phyloP scores from a whole-genome alignment of 768 basidiomycete species.

The Crucibulum laeve region DNA sequence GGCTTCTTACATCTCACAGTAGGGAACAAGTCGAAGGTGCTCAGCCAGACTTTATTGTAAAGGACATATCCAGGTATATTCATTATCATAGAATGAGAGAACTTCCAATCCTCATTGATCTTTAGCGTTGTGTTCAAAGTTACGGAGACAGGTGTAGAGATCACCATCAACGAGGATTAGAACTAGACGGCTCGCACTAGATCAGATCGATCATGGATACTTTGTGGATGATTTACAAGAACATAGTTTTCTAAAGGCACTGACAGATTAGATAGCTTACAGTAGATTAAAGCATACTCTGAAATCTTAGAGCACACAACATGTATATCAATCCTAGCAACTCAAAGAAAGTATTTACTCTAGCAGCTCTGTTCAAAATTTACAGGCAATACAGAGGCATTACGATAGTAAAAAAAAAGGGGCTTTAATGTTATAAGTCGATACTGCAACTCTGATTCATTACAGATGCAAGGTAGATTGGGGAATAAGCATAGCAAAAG shows the following conservation, averaged over 20 bases:
- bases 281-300: too few species aligned
- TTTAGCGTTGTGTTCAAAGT: constrained; percentile 27
- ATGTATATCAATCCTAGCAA: too few species aligned
- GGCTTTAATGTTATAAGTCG: constrained; percentile 17
- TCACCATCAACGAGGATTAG: constrained; percentile 35
- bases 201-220: too few species aligned
- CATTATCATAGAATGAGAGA: neutral
- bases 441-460: constrained; percentile 10
- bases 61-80: constrained; percentile 61
- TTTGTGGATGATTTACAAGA: too few species aligned
- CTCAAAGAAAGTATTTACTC: too few species aligned
- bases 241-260: too few species aligned
- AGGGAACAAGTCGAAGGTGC: constrained; percentile 62
- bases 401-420: constrained; percentile 20
- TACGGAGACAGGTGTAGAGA: constrained; percentile 37
- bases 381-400: constrained; percentile 11
- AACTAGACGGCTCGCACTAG: constrained; percentile 1
- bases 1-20: constrained; percentile 76
- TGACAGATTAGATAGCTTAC: too few species aligned
- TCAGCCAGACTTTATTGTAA: constrained; percentile 63
- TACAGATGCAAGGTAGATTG: constrained; percentile 3
- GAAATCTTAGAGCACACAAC: too few species aligned
- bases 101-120: neutral
- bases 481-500: constrained; percentile 1
- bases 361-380: constrained; percentile 8